phyloP scores from a whole-genome alignment of 306 rosid species.

The Vigna mungo region DNA sequence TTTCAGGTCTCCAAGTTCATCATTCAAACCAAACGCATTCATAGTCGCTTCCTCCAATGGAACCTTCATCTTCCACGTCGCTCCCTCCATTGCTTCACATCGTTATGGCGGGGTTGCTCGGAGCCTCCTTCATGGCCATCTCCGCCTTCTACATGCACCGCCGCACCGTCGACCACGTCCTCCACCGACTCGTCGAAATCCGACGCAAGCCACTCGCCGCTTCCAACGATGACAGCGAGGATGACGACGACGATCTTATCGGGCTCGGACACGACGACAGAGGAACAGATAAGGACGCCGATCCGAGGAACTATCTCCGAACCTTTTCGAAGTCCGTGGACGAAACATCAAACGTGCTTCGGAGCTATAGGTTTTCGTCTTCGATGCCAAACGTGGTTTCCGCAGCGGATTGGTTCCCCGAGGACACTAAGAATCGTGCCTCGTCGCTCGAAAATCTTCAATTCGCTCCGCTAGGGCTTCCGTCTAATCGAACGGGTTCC shows the following conservation, averaged over 20 bases:
- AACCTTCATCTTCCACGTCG: slow-evolving; percentile 50
- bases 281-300: slow-evolving; percentile 32
- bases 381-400: slow-evolving; percentile 71
- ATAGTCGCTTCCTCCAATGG: slow-evolving; percentile 37
- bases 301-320: slow-evolving; percentile 39
- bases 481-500: slow-evolving; percentile 53
- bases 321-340: slow-evolving; percentile 53
- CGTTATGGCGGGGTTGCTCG: slow-evolving; percentile 81
- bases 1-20: not conserved
- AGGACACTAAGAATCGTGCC: slow-evolving; percentile 44
- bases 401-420: slow-evolving; percentile 51
- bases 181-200: slow-evolving; percentile 68
- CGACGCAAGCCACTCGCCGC: slow-evolving; percentile 45
- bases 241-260: slow-evolving; percentile 36
- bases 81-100: slow-evolving; percentile 61
- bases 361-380: slow-evolving; percentile 57
- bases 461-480: slow-evolving; percentile 61
- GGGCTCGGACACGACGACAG: slow-evolving; percentile 38
- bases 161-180: slow-evolving; percentile 78
- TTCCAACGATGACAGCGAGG: not conserved
- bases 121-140: slow-evolving; percentile 79
- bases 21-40: slow-evolving; percentile 10
- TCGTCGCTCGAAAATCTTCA: slow-evolving; percentile 63
- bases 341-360: slow-evolving; percentile 49
- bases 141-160: slow-evolving; percentile 89